Conservation (phyloP, 768 basidiomycete genomes). For the Leucocoprinus leucothites region DNA sequence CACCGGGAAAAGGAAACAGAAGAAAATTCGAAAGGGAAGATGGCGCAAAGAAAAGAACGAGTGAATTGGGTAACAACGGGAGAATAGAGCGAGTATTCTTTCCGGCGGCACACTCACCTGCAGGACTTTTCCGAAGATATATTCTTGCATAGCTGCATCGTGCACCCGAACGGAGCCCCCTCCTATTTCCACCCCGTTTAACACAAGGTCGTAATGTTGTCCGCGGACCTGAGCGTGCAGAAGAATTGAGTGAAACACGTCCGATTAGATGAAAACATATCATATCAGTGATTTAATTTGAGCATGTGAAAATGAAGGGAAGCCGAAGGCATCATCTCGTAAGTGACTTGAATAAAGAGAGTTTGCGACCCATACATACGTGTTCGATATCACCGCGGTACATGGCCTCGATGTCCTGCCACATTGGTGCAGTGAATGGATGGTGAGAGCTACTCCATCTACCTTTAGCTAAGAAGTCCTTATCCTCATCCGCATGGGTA, state of each 20-base stretch:
- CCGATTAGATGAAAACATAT: slow-evolving; percentile 6
- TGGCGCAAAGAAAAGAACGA: background rate
- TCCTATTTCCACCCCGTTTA: slow-evolving; percentile 92
- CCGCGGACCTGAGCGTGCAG: slow-evolving; percentile 68
- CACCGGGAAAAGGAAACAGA: background rate
- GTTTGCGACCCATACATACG: slow-evolving; percentile 30
- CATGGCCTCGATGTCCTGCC: slow-evolving; percentile 78
- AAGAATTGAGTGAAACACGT: slow-evolving; percentile 3
- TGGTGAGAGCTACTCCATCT: slow-evolving; percentile 94
- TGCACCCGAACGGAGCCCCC: slow-evolving; percentile 94
- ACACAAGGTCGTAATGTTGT: slow-evolving; percentile 93
- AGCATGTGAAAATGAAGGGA: slow-evolving; percentile 7
- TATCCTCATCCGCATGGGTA: slow-evolving; percentile 81
- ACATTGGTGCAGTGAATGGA: slow-evolving; percentile 96
- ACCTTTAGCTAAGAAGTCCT: slow-evolving; percentile 80
- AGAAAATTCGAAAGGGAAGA: background rate
- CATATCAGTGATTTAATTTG: slow-evolving; percentile 1
- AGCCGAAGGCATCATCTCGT: slow-evolving; percentile 8
- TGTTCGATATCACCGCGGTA: slow-evolving; percentile 64
- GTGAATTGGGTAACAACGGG: background rate
- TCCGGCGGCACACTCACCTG: slow-evolving; percentile 48
- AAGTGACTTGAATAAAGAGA: slow-evolving; percentile 9
- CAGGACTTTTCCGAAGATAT: slow-evolving; percentile 72
- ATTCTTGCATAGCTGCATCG: slow-evolving; percentile 82
- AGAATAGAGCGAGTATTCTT: slow-evolving; percentile 2